Percentiles rank a stretch among this genome's conserved stretches.
Evolutionary conservation across 2,329 filamentous ascomycete species (phyloP).

Genomic region (Calonectria naviculata): DNA sequence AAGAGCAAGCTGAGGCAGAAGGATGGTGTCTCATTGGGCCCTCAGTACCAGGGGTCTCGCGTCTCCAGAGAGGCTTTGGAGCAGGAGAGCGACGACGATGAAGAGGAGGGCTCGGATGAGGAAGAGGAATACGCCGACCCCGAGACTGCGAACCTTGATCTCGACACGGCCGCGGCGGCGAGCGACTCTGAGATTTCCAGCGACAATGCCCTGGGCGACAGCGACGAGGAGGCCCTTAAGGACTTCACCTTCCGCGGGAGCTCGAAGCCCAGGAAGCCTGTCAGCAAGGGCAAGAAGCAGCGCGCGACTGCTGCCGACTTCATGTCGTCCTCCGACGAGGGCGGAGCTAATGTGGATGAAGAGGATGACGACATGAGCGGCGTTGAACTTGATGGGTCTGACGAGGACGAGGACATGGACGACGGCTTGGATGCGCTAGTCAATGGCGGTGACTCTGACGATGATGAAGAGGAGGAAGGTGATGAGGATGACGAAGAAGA

Average conservation of each 20-base stretch:
- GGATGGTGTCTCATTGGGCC: conserved; percentile 76
- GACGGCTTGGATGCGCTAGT: conserved; percentile 49
- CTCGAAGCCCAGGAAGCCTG: conserved; percentile 57
- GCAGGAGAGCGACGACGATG: conserved; percentile 63
- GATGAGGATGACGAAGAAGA: conserved; percentile 52
- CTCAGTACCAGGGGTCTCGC: conserved; percentile 81
- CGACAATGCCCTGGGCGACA: conserved; percentile 80
- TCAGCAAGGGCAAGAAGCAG: conserved; percentile 46
- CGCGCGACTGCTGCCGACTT: conserved; percentile 67
- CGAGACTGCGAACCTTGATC: conserved; percentile 64
- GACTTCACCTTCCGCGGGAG: conserved; percentile 75
- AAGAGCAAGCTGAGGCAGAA: conserved; percentile 87
- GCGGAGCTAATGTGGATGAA: conserved; percentile 47
- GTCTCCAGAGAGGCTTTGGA: conserved; percentile 78
- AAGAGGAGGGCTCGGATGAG: conserved; percentile 55
- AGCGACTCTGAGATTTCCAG: conserved; percentile 72
- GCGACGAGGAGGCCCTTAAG: conserved; percentile 85
- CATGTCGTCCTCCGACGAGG: conserved; percentile 60
- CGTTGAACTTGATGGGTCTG: conserved; percentile 51
- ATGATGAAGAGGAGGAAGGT: conserved; percentile 49
- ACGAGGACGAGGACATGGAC: conserved; percentile 51
- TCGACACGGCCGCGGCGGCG: conserved; percentile 59
- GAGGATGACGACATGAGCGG: conserved; percentile 47
- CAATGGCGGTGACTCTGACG: conserved; percentile 46
- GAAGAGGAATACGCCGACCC: conserved; percentile 66